A percentile compares a stretch with the other conserved stretches of the same genome.
Conservation (phyloP, 1,284 basidiomycete genomes). For the Vanrija humicola region DNA sequence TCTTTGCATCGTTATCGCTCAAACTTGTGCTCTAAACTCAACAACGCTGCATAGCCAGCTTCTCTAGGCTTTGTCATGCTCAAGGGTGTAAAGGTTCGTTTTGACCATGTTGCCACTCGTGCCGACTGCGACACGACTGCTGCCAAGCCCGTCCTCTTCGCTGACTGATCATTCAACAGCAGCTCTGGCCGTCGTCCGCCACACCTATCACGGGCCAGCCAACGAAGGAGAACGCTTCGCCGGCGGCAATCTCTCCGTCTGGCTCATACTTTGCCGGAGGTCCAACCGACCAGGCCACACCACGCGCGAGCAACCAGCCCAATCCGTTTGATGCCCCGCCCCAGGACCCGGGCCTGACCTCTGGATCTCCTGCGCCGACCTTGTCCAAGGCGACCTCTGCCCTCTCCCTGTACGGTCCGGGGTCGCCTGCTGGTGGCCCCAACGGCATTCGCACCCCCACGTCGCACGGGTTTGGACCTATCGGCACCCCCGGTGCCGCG, state of each 20-base stretch:
- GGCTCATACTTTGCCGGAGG: slow-evolving; percentile 43
- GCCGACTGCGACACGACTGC: not conserved
- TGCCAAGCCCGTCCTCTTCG: not conserved
- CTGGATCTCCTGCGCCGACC: slow-evolving; percentile 20
- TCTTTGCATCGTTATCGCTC: too few species aligned
- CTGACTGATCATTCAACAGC: slow-evolving; percentile 22
- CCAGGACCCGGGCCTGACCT: slow-evolving; percentile 20
- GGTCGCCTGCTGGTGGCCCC: slow-evolving; percentile 32
- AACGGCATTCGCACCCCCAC: slow-evolving; percentile 41
- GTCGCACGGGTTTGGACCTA: slow-evolving; percentile 39
- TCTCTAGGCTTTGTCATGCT: slow-evolving; percentile 26
- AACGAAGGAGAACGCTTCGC: slow-evolving; percentile 16
- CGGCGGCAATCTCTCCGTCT: slow-evolving; percentile 31
- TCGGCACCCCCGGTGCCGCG: slow-evolving; percentile 44
- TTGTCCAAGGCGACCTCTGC: slow-evolving; percentile 46
- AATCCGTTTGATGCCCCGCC: slow-evolving; percentile 64
- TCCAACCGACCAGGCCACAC: slow-evolving; percentile 66
- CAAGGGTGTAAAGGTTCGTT: slow-evolving; percentile 46
- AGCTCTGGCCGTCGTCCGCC: slow-evolving; percentile 43
- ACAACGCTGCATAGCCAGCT: too few species aligned
- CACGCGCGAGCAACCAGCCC: slow-evolving; percentile 56
- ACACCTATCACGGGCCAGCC: slow-evolving; percentile 10
- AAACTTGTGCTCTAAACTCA: too few species aligned
- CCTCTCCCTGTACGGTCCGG: slow-evolving; percentile 41
- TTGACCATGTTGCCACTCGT: slow-evolving; percentile 3